These are phyloP conservation scores for Umbilicus rupestris DNA, from an alignment of 164 flowering plant species.

Conservation along the genomic window DNA sequence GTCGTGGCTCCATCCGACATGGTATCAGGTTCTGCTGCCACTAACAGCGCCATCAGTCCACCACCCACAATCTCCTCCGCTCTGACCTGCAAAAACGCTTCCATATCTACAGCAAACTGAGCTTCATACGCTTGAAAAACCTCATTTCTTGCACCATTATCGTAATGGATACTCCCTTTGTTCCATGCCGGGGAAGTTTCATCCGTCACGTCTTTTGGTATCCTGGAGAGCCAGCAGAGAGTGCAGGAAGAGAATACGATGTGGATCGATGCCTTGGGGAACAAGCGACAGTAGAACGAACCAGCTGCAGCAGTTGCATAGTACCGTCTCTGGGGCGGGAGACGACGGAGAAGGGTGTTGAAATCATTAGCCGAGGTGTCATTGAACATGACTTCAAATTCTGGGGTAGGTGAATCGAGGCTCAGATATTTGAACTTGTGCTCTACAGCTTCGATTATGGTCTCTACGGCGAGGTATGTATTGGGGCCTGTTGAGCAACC, in stretches of 20 bases:
- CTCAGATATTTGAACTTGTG: neutral
- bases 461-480: slow-evolving; percentile 1
- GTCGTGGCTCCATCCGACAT: neutral
- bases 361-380: neutral
- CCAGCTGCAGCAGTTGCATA: neutral
- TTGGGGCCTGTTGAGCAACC: slow-evolving; percentile 1
- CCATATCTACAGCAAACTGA: slow-evolving; percentile 1
- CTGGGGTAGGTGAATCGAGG: neutral
- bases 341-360: slow-evolving; percentile 5
- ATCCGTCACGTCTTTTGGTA: slow-evolving; percentile 6
- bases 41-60: slow-evolving; percentile 1
- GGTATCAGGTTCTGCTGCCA: neutral
- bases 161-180: slow-evolving; percentile 2
- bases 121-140: slow-evolving; percentile 7
- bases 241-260: neutral
- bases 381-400: slow-evolving; percentile 4
- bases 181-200: slow-evolving; percentile 3
- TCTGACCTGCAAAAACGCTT: neutral
- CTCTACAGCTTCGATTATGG: neutral
- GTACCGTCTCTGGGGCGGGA: slow-evolving; percentile 1
- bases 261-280: slow-evolving; percentile 2
- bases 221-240: slow-evolving; percentile 4
- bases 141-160: neutral
- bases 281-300: slow-evolving; percentile 5
- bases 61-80: slow-evolving; percentile 9